Evolutionary conservation across 2,329 filamentous ascomycete species (phyloP).

Genomic region (Pestalotiopsis sp.): DNA sequence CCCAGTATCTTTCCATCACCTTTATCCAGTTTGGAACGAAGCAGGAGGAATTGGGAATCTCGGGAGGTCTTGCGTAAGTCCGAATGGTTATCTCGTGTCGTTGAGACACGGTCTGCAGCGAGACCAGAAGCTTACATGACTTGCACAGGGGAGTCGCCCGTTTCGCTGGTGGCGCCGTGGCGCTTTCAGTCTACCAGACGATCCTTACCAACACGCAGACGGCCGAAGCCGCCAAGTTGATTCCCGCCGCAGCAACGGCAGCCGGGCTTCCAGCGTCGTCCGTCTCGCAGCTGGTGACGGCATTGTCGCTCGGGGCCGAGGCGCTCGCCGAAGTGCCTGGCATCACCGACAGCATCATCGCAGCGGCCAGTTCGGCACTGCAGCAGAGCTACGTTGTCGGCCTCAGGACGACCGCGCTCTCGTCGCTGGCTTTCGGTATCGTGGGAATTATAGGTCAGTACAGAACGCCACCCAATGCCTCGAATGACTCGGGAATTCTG

Average conservation of each 20-base stretch:
- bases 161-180: conserved; percentile 44
- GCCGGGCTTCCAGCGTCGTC: conserved; percentile 35
- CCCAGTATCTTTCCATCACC: conserved; percentile 47
- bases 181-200: conserved; percentile 41
- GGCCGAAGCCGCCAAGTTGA: conserved; percentile 30
- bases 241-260: conserved; percentile 34
- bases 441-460: conserved; percentile 30
- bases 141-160: conserved; percentile 36
- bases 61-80: conserved; percentile 39
- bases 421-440: conserved; percentile 30
- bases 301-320: conserved; percentile 25
- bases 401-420: conserved; percentile 28
- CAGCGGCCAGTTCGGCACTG: conserved; percentile 29
- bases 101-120: background rate
- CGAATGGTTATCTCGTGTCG: background rate
- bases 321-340: conserved; percentile 26
- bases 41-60: conserved; percentile 48
- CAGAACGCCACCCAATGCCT: background rate
- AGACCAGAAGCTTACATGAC: background rate
- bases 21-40: conserved; percentile 51
- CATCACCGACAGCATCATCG: conserved; percentile 26
- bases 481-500: background rate
- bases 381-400: conserved; percentile 33
- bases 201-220: conserved; percentile 39
- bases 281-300: conserved; percentile 30